Conservation (phyloP, 306 rosid species). For the Cicer chorassanicum region DNA sequence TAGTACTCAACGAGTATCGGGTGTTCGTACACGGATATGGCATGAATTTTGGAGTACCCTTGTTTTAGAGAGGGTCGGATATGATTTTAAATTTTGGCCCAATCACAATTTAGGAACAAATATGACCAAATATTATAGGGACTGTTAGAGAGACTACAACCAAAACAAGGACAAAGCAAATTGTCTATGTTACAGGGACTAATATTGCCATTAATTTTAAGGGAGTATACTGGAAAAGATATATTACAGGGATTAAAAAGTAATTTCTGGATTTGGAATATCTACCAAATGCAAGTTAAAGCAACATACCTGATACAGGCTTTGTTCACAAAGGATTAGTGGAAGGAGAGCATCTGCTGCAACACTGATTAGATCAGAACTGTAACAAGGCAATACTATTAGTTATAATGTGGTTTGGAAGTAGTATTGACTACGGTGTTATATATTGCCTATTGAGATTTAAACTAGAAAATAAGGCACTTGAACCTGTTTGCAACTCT, state of each 20-base stretch:
- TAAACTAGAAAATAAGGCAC: conserved; percentile 26
- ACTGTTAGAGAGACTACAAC: too few relatives aligned
- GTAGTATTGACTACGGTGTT: not conserved
- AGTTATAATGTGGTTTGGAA: conserved; percentile 24
- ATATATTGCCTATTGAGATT: conserved; percentile 25
- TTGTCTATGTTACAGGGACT: too few relatives aligned
- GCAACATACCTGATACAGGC: conserved; percentile 74
- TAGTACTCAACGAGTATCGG: too few relatives aligned
- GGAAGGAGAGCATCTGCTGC: conserved; percentile 99
- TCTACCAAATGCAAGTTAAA: conserved; percentile 32
- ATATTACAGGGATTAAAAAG: not conserved
- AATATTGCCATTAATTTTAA: too few relatives aligned
- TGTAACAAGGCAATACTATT: conserved; percentile 45
- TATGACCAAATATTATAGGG: not conserved
- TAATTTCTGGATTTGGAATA: not conserved
- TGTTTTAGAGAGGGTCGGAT: not conserved
- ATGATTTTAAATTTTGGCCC: not conserved
- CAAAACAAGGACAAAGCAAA: too few relatives aligned
- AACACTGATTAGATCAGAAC: conserved; percentile 81
- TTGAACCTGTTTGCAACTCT: conserved; percentile 19
- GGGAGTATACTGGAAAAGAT: too few relatives aligned
- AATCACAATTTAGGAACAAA: not conserved
- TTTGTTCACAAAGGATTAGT: conserved; percentile 83
- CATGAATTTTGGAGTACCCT: too few relatives aligned
- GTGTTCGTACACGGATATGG: too few relatives aligned